Percentiles rank a stretch among this genome's conserved stretches.
These are phyloP conservation scores for Hypomyces rosellus DNA, from an alignment of 2,329 filamentous ascomycete species.

Conservation along the genomic window DNA sequence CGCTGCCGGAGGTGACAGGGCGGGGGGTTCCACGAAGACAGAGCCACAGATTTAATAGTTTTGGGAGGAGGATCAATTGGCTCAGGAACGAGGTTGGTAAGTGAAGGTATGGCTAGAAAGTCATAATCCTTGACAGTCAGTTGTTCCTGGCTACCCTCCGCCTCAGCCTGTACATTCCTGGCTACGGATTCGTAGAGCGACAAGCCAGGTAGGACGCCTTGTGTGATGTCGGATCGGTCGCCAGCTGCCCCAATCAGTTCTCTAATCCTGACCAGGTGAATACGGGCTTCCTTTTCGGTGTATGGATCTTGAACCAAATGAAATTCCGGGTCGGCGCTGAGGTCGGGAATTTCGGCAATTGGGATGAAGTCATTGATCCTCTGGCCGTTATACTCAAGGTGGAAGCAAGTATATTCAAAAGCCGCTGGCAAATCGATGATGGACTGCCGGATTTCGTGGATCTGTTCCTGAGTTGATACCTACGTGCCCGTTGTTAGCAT, in stretches of 20 bases:
- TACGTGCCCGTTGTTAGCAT: slow-evolving; percentile 28
- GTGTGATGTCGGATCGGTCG: slow-evolving; percentile 77
- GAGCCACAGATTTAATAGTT: slow-evolving; percentile 79
- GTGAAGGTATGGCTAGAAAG: slow-evolving; percentile 60
- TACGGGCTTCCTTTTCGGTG: slow-evolving; percentile 94
- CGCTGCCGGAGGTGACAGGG: slow-evolving; percentile 86
- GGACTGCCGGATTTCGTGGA: slow-evolving; percentile 94
- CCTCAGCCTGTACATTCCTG: slow-evolving; percentile 37
- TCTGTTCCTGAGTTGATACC: slow-evolving; percentile 90
- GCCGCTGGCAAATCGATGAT: slow-evolving; percentile 89
- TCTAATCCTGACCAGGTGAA: slow-evolving; percentile 85
- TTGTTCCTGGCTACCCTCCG: slow-evolving; percentile 26
- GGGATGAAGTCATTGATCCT: slow-evolving; percentile 94
- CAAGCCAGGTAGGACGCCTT: slow-evolving; percentile 77
- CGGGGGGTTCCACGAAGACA: slow-evolving; percentile 95
- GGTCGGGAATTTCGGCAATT: slow-evolving; percentile 78
- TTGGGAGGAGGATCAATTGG: slow-evolving; percentile 66
- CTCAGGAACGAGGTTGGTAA: slow-evolving; percentile 66
- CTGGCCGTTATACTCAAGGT: slow-evolving; percentile 83
- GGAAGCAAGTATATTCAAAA: slow-evolving; percentile 98
- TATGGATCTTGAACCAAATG: slow-evolving; percentile 88
- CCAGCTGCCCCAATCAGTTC: slow-evolving; percentile 91
- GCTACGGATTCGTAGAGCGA: slow-evolving; percentile 81
- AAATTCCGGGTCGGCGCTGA: slow-evolving; percentile 72
- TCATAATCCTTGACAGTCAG: slow-evolving; percentile 62